A percentile compares a stretch with the other conserved stretches of the same genome.
Evolutionary conservation across 2,329 filamentous ascomycete genomes (phyloP).

Genomic region (Cadophora luteo-olivacea): DNA sequence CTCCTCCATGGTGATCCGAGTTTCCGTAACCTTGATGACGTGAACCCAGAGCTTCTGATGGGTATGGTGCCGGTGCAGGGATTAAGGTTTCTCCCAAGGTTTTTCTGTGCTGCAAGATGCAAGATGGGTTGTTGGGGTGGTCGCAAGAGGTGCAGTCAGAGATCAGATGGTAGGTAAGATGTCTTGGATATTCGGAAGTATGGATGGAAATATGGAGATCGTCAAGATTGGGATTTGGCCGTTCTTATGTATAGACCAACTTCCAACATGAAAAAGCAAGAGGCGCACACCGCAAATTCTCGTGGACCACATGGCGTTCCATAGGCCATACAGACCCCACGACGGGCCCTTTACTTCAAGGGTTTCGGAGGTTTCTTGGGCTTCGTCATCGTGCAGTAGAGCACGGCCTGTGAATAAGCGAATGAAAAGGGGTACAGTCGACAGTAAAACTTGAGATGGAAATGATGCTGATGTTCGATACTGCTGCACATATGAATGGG

Average conservation of each 20-base stretch:
- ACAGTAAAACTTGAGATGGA: too few relatives aligned
- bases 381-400: conserved; percentile 17
- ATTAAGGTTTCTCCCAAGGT: neutral
- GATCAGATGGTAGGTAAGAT: neutral
- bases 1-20: conserved; percentile 22
- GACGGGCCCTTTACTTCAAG: neutral
- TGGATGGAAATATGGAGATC: neutral
- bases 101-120: neutral
- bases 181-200: neutral
- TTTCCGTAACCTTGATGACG: conserved; percentile 15
- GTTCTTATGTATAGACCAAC: neutral
- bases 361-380: conserved; percentile 12
- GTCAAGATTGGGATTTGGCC: neutral
- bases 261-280: conserved; percentile 1
- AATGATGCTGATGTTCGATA: neutral
- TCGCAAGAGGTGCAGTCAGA: neutral
- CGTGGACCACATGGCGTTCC: neutral
- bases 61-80: conserved; percentile 1
- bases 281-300: conserved; percentile 15
- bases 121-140: neutral
- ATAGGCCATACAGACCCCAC: neutral
- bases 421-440: neutral
- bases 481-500: neutral
- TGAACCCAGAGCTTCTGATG: conserved; percentile 14
- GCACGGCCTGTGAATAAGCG: too few relatives aligned